phyloP scores from a whole-genome alignment of 345 rosid species.

The Lepidium sativum region DNA sequence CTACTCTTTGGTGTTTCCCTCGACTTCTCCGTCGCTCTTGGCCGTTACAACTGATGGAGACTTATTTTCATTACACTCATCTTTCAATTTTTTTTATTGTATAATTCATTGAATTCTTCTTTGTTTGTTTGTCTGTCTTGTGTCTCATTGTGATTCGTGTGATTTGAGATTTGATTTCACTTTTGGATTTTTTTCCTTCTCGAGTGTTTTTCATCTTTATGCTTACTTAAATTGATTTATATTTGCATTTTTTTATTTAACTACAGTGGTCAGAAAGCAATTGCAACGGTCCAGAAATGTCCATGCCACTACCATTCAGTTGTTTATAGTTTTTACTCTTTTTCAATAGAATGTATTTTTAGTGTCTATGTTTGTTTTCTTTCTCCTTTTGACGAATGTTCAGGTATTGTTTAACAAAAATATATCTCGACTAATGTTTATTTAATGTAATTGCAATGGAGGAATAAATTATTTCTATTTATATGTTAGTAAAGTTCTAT shows the following conservation, averaged over 20 bases:
- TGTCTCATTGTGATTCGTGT: constrained; percentile 17
- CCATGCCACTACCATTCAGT: neutral
- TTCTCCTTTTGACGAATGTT: no score
- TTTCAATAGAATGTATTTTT: neutral
- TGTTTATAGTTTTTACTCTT: neutral
- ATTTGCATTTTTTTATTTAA: constrained; percentile 7
- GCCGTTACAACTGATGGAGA: constrained; percentile 37
- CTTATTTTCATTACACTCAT: neutral
- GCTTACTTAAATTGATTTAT: neutral
- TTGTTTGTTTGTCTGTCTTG: constrained; percentile 9
- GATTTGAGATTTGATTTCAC: neutral
- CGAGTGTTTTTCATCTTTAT: constrained; percentile 4
- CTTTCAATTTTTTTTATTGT: neutral
- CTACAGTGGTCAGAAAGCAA: constrained; percentile 16
- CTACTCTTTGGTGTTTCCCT: constrained; percentile 76
- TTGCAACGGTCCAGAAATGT: neutral
- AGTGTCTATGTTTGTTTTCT: neutral
- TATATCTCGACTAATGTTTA: neutral
- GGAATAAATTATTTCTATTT: neutral
- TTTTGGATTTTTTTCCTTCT: neutral
- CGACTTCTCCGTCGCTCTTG: constrained; percentile 64
- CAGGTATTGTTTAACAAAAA: no score
- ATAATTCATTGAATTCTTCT: neutral
- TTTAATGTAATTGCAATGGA: neutral
- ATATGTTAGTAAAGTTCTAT: neutral